Base-by-base conservation (phyloP, 768 basidiomycete genomes). In the Mycena vulgaris region DNA sequence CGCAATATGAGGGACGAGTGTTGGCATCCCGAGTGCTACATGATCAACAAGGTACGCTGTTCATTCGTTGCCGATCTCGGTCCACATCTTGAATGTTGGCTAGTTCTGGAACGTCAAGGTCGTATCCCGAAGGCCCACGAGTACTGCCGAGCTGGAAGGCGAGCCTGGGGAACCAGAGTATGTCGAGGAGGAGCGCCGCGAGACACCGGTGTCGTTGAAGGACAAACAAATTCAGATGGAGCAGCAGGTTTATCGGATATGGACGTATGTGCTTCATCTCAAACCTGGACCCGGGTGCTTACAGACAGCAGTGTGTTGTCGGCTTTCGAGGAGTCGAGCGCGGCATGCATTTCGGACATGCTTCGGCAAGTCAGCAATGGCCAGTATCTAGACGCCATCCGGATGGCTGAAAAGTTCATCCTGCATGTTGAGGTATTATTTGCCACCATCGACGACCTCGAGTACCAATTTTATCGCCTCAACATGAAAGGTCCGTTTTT, bases 21-120 rank as follows among this genome's bases (percentile, higher is more conserved):
- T 78, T 99, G 98, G 97, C 98, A 99, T 87, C 98, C 98, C 63
- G 98, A 99, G 81, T 99, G 98, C 80, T 98, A 99, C 81, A 98
- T 98, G 97, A 98, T 99, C 74, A 97, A 98, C 83, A 99, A 99
- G 88, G 97, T 97, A 71, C 65, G 88, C 71, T 9, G 47, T 31
- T 49, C 21, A 65, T 55, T 10, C 25, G n/a, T 33, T 45, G 27
- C 40, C 37, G 39, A 33, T 47, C 40, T 48, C 23, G 28, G 40
- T 63, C 57, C 48, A 45, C 45, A 45, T 40, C 65, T 68, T 59
- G 16, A 64, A 31, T 16, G 21, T 60, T 25, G 31, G 11, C 17
- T 79, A 98, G 96, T 99, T 99, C 82, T 99, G 98, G 98, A 99
- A 99, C 79, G 97, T 99, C 79, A 98, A 98, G 81, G 91, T 95